Evolutionary conservation across 345 rosid species (phyloP).

Genomic region (Mangifera indica): DNA sequence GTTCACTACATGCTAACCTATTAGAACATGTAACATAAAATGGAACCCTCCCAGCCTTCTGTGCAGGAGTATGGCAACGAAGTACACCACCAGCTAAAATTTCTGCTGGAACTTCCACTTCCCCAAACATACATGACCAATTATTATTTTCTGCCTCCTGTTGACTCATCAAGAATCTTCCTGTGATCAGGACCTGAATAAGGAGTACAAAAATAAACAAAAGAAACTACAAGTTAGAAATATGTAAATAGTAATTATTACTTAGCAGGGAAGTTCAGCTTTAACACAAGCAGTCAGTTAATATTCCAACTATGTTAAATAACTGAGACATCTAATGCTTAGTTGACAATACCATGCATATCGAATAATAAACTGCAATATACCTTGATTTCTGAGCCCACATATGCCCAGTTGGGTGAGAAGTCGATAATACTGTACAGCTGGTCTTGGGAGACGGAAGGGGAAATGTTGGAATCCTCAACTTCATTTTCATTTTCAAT

Average conservation of each 20-base stretch:
- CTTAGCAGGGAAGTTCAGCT: slow-evolving; percentile 17
- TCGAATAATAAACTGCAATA: slow-evolving; percentile 4
- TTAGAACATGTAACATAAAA: slow-evolving; percentile 91
- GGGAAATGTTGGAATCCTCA: slow-evolving; percentile 39
- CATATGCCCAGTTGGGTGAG: slow-evolving; percentile 83
- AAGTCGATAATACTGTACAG: slow-evolving; percentile 78
- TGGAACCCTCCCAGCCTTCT: slow-evolving; percentile 75
- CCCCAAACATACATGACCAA: slow-evolving; percentile 99
- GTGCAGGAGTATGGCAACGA: slow-evolving; percentile 63
- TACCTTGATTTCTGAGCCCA: slow-evolving; percentile 70
- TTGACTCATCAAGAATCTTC: slow-evolving; percentile 41
- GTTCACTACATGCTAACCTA: slow-evolving; percentile 93
- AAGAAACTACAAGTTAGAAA: slow-evolving; percentile 8
- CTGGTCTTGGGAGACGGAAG: slow-evolving; percentile 82
- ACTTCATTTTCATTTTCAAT: slow-evolving; percentile 55
- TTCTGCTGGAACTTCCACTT: slow-evolving; percentile 84
- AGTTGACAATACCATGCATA: not conserved
- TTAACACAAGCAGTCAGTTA: not conserved
- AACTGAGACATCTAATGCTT: slow-evolving; percentile 1
- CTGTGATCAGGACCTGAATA: slow-evolving; percentile 54
- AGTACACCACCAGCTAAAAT: slow-evolving; percentile 79
- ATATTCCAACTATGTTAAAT: not conserved
- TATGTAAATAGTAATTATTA: not conserved
- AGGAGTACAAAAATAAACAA: slow-evolving; percentile 16
- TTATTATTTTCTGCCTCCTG: slow-evolving; percentile 51